Percentiles rank a stretch among this genome's conserved stretches.
Evolutionary conservation across 129 eudicot species (phyloP).

Genomic region (Tagetes patula): DNA sequence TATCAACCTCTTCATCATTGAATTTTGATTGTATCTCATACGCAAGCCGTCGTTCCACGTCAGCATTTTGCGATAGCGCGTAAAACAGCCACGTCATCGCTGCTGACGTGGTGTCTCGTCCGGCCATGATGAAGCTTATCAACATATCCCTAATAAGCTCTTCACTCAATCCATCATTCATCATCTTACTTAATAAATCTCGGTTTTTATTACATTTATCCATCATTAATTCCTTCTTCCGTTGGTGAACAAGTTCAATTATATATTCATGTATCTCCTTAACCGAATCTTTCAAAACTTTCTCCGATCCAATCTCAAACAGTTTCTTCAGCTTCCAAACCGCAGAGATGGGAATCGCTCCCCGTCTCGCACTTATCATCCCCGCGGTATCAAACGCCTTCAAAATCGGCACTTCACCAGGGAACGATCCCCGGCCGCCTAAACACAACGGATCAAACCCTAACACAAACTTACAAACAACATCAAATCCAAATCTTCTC

Average conservation of each 20-base stretch:
- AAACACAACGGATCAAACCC: conserved; percentile 46
- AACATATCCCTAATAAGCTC: conserved; percentile 59
- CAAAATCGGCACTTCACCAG: conserved; percentile 23
- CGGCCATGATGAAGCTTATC: conserved; percentile 63
- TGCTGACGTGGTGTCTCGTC: conserved; percentile 66
- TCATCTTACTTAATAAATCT: conserved; percentile 45
- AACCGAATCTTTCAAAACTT: conserved; percentile 35
- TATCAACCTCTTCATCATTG: conserved; percentile 15
- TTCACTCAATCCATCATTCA: conserved; percentile 39
- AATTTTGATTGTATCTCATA: conserved; percentile 9
- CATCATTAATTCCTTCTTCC: conserved; percentile 22
- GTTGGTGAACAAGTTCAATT: conserved; percentile 9
- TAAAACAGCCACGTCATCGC: conserved; percentile 74
- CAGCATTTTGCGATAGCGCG: conserved; percentile 34
- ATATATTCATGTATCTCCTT: conserved; percentile 29
- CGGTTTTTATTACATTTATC: neutral
- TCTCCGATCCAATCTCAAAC: conserved; percentile 43
- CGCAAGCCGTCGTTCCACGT: conserved; percentile 15
- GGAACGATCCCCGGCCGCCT: conserved; percentile 6
- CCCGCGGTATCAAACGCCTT: conserved; percentile 44
- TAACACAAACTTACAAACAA: conserved; percentile 42
- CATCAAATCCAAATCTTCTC: conserved; percentile 46
- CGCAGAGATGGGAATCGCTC: conserved; percentile 22
- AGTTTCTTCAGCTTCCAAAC: conserved; percentile 43
- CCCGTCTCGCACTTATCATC: conserved; percentile 41